Base-by-base conservation (phyloP, 202 grass and related monocot genomes). In the Panicum virgatum region DNA sequence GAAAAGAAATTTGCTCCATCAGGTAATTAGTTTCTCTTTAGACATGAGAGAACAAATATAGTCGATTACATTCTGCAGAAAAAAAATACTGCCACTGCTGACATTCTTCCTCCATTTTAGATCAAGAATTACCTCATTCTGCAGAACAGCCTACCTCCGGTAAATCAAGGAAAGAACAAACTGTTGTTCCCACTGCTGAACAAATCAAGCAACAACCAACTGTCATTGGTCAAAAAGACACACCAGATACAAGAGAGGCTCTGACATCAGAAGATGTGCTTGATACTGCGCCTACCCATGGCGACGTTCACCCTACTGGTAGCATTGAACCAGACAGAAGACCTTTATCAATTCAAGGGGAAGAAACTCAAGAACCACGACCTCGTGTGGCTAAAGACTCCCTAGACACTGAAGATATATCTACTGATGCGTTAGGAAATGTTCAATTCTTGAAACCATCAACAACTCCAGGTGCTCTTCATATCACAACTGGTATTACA, bases 11-110 rank as follows among this genome's bases (percentile, higher is more conserved):
- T 43, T 10, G 2, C 27, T 25, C 42, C 14, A 25, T 68, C 86
- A 80, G 86, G 86, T 88, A 80, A 88, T 40, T 13, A 50, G 5
- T 67, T 79, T 66, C 4, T 83, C 38, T 48, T 83, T 73, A 19
- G 18, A 39, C 32, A 22, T 67, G 60, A n/a, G 12, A 22, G 40
- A 64, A 26, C 57, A 57, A 57, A 11, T 34, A 19, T 70, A 47
- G 14, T 18, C 2, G 25, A 47, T 11, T 19, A 7, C 25, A 45
- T 47, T 30, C 14, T 27, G 8, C 37, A 26, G 1, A 65, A 12
- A 57, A 45, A 67, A 15, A 1, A 54, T n/a, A n/a, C 13, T 76
- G 59, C 59, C 42, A 73, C 12, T 15, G 43, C 68, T 88, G 32
- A 52, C 69, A 79, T 52, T 32, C 40, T 78, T 79, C 37, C 65